Evolutionary conservation across 805 yeast species (phyloP), one percentile per base, ranked within the genome.

Genomic region (Saturnispora gosingensis): DNA sequence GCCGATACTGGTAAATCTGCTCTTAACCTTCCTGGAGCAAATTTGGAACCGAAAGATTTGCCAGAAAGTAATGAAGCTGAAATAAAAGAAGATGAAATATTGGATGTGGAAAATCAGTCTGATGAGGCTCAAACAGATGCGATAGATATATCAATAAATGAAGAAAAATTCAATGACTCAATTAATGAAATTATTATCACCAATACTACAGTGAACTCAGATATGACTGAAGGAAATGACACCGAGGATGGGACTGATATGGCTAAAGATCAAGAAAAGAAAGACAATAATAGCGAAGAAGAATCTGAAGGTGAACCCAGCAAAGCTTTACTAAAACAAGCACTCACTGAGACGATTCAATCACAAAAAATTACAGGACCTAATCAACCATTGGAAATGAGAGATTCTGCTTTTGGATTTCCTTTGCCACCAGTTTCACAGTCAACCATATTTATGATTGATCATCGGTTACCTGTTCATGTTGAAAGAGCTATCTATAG

Each of bases 401-500:
- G 87, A 3, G 95, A 85, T 58, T 83, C 91, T 27, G 91, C 95
- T 2, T 85, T 86, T 69, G 95, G 95, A 3, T 86, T 86, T 67
- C 95, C 95, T 6, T 68, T 86, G 50, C 95, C 95, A 1, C 88
- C 89, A 36, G 77, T 88, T 16, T 82, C 91, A 0, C 76, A 75
- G 28, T 83, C 91, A 1, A 86, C 93, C 0, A 71, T 86, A 38
- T 77, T 85, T 18, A 86, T 86, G 95, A 72, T 85, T 53, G 91
- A 85, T 63, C 82, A 84, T 60, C 73, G 99, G 56, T 85, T 87
- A 66, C 97, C 98, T 0, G 82, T 93, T 45, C 97, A 91, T 66
- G 95, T 93, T 43, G 99, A 93, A 67, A 76, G 99, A 40, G 99
- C 99, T 0, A 86, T 93, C 48, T 93, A 93, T 67, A 73, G 99